Percentiles rank a stretch among this genome's conserved stretches.
These are phyloP conservation scores for Dryas octopetala DNA, from an alignment of 306 rosid species.

Conservation along the genomic window DNA sequence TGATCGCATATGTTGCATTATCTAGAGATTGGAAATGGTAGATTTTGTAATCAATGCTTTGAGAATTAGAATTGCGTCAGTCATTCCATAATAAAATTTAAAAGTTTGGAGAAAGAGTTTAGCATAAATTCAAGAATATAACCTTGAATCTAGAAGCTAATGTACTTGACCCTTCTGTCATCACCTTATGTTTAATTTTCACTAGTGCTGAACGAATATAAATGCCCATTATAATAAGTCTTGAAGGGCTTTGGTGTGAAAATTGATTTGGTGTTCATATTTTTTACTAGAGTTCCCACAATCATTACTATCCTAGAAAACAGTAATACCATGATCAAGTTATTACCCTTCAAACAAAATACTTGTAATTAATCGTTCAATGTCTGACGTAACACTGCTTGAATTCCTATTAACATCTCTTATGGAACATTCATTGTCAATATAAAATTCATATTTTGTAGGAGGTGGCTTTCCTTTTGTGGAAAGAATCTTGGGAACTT, in stretches of 20 bases:
- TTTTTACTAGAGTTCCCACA: not conserved
- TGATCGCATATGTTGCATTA: not conserved
- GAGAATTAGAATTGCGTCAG: not conserved
- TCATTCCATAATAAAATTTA: constrained; percentile 1
- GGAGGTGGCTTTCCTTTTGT: constrained; percentile 93
- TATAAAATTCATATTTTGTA: constrained; percentile 27
- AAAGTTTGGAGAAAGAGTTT: not conserved
- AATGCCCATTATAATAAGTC: not conserved
- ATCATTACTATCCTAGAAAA: not conserved
- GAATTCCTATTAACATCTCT: constrained; percentile 8
- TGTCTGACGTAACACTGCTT: constrained; percentile 2
- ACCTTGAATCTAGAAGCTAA: too few relatives aligned
- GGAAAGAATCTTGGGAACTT: constrained; percentile 96
- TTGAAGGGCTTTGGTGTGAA: not conserved
- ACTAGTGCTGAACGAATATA: not conserved
- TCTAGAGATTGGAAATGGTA: not conserved
- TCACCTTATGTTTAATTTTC: not conserved
- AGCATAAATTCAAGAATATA: not conserved
- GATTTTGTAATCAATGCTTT: not conserved
- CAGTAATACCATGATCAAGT: not conserved
- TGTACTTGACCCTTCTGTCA: not conserved
- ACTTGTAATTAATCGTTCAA: not conserved
- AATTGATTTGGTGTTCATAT: not conserved
- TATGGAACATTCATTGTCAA: not conserved
- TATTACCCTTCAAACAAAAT: not conserved